Evolutionary conservation across 2,329 filamentous ascomycete genomes (phyloP).

Genomic region (Cordyceps javanica): DNA sequence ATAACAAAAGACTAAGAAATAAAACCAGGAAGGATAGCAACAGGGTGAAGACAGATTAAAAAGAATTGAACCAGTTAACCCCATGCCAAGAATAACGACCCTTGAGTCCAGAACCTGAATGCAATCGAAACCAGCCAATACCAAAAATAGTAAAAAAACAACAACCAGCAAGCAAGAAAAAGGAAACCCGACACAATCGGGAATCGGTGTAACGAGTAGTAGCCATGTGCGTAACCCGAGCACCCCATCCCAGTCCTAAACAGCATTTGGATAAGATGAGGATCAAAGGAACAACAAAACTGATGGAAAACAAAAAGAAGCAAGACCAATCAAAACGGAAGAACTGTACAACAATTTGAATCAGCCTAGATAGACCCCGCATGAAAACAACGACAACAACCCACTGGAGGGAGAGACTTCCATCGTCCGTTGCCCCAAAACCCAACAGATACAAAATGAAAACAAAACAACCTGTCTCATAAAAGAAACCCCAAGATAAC

Average conservation of each 20-base stretch:
- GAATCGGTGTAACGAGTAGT: background rate
- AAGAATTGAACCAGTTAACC: slow-evolving; percentile 15
- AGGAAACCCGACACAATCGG: too few species aligned
- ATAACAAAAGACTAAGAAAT: slow-evolving; percentile 11
- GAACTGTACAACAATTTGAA: slow-evolving; percentile 13
- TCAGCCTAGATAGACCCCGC: slow-evolving; percentile 1
- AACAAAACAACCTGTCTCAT: background rate
- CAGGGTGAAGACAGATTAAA: background rate
- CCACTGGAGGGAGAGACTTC: background rate
- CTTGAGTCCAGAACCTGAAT: slow-evolving; percentile 10
- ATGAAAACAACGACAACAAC: background rate
- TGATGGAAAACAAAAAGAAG: background rate
- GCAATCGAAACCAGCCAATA: slow-evolving; percentile 12
- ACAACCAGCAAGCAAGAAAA: slow-evolving; percentile 3
- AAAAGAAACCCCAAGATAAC: background rate
- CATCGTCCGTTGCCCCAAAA: background rate
- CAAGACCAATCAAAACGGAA: slow-evolving; percentile 8
- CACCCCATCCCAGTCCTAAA: too few species aligned
- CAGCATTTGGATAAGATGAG: too few species aligned
- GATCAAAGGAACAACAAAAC: background rate
- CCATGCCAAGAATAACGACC: slow-evolving; percentile 8
- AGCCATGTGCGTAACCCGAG: too few species aligned
- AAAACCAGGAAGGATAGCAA: background rate
- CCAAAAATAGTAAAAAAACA: background rate
- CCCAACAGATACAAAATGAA: background rate